Evolutionary conservation across 352 stramenopile genomes (phyloP), one percentile per base, ranked within the genome.

Genomic region (Phytopythium montanum): DNA sequence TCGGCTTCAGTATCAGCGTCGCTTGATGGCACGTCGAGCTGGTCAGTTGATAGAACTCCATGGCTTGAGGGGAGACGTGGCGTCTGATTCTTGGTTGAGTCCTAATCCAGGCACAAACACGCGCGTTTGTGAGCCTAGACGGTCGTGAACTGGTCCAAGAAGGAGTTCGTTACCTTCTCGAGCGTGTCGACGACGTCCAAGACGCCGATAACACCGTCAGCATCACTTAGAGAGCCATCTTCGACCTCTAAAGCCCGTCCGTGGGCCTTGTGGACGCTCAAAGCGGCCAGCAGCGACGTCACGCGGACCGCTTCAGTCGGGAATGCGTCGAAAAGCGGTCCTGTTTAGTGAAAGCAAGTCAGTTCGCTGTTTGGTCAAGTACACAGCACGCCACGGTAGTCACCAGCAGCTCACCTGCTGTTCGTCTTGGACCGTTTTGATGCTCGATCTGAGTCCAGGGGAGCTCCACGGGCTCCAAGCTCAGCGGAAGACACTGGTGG

Each of bases 401-500:
- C 8, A 25, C 3, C 4, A 54, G 21, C 26, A 39, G 6, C 26
- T 21, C 3, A 65, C 25, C 38, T 14, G 21, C 7, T 12, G 21
- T 18, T 12, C 5, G 23, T 36, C 34, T 31, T 9, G 18, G 26
- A 42, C 64, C 9, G 56, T 21, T 25, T 51, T 54, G 10, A 7
- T 28, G 44, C 23, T 48, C 46, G 33, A 23, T 14, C 7, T 28
- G 25, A 26, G 21, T 67, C 79, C 80, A 89, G 1, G 74, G 76
- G 2, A 89, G 48, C 25, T 57, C 16, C 2, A 90, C 33, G 2
- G 48, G 54, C n/a, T 61, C 56, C 3, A 80, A 89, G 18, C 59
- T 65, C 28, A 87, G 64, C 16, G 70, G 61, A 10, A 92, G 45
- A 23, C 57, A 61, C 45, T 92, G 76, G 54, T 77, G 87, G 0